Base-by-base conservation (phyloP, 805 yeast genomes). In the Kuraishia hungarica region DNA sequence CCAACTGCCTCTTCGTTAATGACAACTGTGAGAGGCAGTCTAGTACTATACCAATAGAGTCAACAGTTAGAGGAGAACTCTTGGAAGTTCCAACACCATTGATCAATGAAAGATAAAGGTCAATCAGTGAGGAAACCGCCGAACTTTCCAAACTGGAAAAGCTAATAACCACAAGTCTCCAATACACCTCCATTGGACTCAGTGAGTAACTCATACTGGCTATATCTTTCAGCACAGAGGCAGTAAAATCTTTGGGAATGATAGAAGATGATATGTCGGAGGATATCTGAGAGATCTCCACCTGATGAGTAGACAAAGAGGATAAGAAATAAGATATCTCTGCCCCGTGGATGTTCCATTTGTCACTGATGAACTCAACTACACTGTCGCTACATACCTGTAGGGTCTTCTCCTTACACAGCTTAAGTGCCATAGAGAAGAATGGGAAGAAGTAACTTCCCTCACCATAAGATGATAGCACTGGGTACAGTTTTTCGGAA, bases 141-240 rank as follows among this genome's bases (percentile, higher is more conserved):
- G 59, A 55, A 4, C 17, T 43, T 19, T 50, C 29, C 29, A 63
- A 63, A 17, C 71, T 60, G 6, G 76, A 68, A 58, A 70, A 62
- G 48, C 68, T 72, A 46, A 82, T 61, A 19, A 83, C 58, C 1
- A 73, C 59, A 15, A 80, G 58, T 64, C 81, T 76, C 87, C 88
- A 83, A 60, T 77, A 77, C 4, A 79, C 60, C 5, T 77, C 77
- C 24, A 70, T 63, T 10, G 65, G 53, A 17, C 57, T 57, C 19
- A 60, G 58, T 5, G 57, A 51, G n/a, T 48, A 46, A 2, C 53
- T 24, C 58, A 56, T 47, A 53, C 58, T 47, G 58, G 53, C 56
- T 28, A 68, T 63, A 2, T 63, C 63, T 2, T 59, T 57, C 29
- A 72, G 60, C 19, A 74, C 62, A 6, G 58, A 63, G 2, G 65